Percentiles rank a stretch among this genome's conserved stretches.
Evolutionary conservation across 768 basidiomycete species (phyloP).

Genomic region (Amanita pseudoporphyria): DNA sequence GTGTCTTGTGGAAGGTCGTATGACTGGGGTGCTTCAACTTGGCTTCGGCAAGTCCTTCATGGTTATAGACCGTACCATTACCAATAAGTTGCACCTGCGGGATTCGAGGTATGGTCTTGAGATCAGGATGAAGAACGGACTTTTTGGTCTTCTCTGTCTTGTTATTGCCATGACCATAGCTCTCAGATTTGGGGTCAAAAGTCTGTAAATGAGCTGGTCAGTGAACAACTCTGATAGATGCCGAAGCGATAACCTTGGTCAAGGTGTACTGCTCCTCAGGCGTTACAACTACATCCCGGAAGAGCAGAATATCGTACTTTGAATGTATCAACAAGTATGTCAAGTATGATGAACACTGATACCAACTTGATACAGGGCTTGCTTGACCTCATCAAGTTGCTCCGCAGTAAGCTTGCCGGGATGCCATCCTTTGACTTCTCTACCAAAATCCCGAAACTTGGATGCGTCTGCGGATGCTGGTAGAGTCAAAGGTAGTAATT

Average conservation of each 20-base stretch:
- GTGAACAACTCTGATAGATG: slow-evolving; percentile 1
- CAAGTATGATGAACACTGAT: not conserved
- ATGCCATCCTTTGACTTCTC: slow-evolving; percentile 65
- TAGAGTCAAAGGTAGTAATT: slow-evolving; percentile 55
- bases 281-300: slow-evolving; percentile 55
- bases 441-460: slow-evolving; percentile 64
- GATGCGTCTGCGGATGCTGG: slow-evolving; percentile 63
- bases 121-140: slow-evolving; percentile 81
- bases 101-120: slow-evolving; percentile 83
- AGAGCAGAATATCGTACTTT: slow-evolving; percentile 67
- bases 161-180: slow-evolving; percentile 85
- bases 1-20: slow-evolving; percentile 79
- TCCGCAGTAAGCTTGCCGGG: slow-evolving; percentile 52
- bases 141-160: slow-evolving; percentile 66
- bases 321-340: not conserved
- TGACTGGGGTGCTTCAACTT: slow-evolving; percentile 83
- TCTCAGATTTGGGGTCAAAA: slow-evolving; percentile 54
- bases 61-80: slow-evolving; percentile 70
- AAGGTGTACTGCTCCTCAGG: slow-evolving; percentile 81
- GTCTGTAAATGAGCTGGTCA: slow-evolving; percentile 41
- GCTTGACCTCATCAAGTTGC: slow-evolving; percentile 56
- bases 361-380: slow-evolving; percentile 69
- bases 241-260: slow-evolving; percentile 51
- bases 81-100: slow-evolving; percentile 92
- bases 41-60: slow-evolving; percentile 72